phyloP scores from a whole-genome alignment of 2,329 filamentous ascomycete genomes.

The Sporothrix luriei region DNA sequence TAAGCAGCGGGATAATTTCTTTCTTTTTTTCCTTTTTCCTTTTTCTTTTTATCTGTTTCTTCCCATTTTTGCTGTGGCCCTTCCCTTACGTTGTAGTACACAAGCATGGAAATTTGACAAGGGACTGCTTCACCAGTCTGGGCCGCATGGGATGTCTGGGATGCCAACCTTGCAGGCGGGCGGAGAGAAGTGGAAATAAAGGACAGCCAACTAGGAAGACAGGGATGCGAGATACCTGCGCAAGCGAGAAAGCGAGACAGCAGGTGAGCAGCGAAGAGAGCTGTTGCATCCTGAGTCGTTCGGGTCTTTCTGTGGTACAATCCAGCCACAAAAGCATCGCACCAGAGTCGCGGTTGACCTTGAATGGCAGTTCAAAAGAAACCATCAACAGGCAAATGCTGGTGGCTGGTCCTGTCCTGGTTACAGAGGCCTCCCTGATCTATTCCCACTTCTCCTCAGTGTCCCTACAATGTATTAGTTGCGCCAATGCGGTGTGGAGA shows the following conservation, averaged over 20 bases:
- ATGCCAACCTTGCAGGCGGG: not conserved
- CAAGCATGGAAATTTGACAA: slow-evolving; percentile 15
- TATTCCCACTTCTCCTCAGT: too few relatives aligned
- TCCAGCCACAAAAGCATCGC: too few relatives aligned
- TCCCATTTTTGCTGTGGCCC: not conserved
- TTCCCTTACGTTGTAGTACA: not conserved
- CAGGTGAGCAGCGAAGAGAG: not conserved
- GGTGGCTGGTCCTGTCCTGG: too few relatives aligned
- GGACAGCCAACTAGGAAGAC: not conserved
- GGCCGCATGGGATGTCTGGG: slow-evolving; percentile 1
- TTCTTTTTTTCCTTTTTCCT: not conserved
- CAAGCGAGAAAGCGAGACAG: not conserved
- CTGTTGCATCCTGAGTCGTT: too few relatives aligned
- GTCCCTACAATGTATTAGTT: too few relatives aligned
- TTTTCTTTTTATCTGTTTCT: slow-evolving; percentile 1
- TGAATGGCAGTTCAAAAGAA: too few relatives aligned
- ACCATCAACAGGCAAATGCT: too few relatives aligned
- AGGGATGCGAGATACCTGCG: not conserved
- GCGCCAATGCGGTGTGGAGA: too few relatives aligned
- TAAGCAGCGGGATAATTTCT: too few relatives aligned
- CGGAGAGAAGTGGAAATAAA: slow-evolving; percentile 7
- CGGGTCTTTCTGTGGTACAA: too few relatives aligned
- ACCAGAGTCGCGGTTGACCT: too few relatives aligned
- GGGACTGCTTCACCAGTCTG: not conserved
- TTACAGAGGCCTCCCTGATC: too few relatives aligned